Evolutionary conservation across 2,329 filamentous ascomycete species (phyloP), one percentile per base, ranked within the genome.

Genomic region (Pyrenochaeta sp.): DNA sequence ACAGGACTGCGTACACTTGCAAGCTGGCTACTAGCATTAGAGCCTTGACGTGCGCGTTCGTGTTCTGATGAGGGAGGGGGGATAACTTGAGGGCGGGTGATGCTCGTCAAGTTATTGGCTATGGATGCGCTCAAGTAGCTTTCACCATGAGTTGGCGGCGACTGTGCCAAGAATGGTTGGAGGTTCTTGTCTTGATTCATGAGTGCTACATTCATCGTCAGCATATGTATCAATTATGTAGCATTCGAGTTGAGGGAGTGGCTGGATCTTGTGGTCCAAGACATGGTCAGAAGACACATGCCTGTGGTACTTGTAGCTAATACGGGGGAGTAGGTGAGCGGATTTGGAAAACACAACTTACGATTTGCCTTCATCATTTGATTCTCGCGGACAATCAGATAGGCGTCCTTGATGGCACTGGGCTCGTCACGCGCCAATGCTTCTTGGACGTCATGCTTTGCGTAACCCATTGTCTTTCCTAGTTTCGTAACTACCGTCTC

Each of bases 381-480:
- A 69, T 97, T 97, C 73, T 99, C 94, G 39, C 93, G 85, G 18
- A 99, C 90, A 69, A 99, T 99, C 74, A 96, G 86, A 75, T 97
- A 99, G 1, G 94, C 94, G 73, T 99, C 94, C 75, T 99, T 99
- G 78, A 99, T 96, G 8, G 94, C 92, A 45, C 92, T 97, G 9
- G 94, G 94, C 69, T 99, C 94, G 39, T 94, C 86, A 43, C 90
- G 91, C 63, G 88, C 87, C 51, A 99, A 77, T 15, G 94, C 93
- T 72, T 97, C 94, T 67, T 96, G 89, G 39, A 99, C 93, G 76
- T 99, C 94, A 50, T 88, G 88, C 69, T 90, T 93, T 23, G 88
- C 91, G 68, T 99, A 99, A 48, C 94, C 94, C 92, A 99, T 97
- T 1, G 91, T 96, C 75, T 93, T 94, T 63, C 93, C 94, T 39